These are phyloP conservation scores for Neonectria neomacrospora DNA, from an alignment of 2,329 filamentous ascomycete species.

Conservation along the genomic window DNA sequence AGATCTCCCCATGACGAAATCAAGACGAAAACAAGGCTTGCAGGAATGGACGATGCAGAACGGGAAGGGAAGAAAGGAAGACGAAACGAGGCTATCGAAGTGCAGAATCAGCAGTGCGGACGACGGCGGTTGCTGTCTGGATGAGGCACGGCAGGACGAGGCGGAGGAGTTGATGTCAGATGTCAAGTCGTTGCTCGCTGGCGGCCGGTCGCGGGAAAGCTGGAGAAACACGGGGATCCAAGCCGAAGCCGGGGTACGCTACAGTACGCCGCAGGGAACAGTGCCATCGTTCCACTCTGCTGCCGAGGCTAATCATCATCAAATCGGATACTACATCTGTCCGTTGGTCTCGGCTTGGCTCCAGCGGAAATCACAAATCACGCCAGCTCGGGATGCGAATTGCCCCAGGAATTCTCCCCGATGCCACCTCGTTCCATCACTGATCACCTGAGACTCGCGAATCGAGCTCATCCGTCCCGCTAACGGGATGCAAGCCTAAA, in stretches of 20 bases:
- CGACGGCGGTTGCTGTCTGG: conserved; percentile 13
- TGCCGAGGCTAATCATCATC: conserved; percentile 41
- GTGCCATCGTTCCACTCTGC: conserved; percentile 32
- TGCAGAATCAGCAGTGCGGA: neutral
- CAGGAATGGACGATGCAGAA: conserved; percentile 4
- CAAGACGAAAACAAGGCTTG: conserved; percentile 36
- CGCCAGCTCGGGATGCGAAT: conserved; percentile 14
- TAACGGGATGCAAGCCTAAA: conserved; percentile 5
- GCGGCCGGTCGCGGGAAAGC: conserved; percentile 36
- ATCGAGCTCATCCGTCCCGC: conserved; percentile 8
- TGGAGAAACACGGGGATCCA: conserved; percentile 44
- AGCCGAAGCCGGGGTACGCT: conserved; percentile 39
- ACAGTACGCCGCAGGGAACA: conserved; percentile 19
- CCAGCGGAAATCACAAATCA: conserved; percentile 10
- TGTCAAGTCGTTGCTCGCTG: conserved; percentile 25
- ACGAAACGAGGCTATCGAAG: conserved; percentile 19
- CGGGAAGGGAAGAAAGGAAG: neutral
- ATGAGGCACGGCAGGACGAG: conserved; percentile 15
- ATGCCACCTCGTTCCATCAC: conserved; percentile 23
- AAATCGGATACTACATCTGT: conserved; percentile 1
- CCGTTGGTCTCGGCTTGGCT: conserved; percentile 7
- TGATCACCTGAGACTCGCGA: conserved; percentile 10
- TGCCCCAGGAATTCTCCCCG: conserved; percentile 28
- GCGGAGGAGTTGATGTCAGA: conserved; percentile 39
- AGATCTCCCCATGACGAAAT: conserved; percentile 52